Conservation (phyloP, 1,284 basidiomycete species). For the Chalciporus sp. region DNA sequence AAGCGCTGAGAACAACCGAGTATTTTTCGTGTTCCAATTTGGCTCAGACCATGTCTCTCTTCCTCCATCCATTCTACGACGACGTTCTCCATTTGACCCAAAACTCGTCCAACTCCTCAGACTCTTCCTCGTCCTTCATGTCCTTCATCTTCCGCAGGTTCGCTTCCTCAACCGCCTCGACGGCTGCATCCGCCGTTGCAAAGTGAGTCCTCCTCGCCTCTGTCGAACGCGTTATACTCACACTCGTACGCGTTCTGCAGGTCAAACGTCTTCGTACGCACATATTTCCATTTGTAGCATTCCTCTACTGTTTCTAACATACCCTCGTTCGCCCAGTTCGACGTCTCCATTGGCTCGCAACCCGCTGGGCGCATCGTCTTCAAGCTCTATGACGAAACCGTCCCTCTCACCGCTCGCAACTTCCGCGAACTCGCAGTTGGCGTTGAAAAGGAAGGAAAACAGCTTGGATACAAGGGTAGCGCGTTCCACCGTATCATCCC, state of each 20-base stretch:
- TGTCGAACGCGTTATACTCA: constrained; percentile 5
- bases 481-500: constrained; percentile 87
- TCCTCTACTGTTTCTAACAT: constrained; percentile 1
- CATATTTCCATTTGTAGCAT: neutral
- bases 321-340: constrained; percentile 59
- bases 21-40: neutral
- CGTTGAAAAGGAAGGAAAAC: constrained; percentile 52
- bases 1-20: neutral
- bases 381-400: constrained; percentile 68
- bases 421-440: constrained; percentile 79
- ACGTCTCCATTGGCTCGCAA: constrained; percentile 72
- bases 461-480: constrained; percentile 66
- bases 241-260: constrained; percentile 30
- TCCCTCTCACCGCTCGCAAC: constrained; percentile 81
- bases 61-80: constrained; percentile 26
- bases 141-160: constrained; percentile 34
- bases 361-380: constrained; percentile 77
- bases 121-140: constrained; percentile 25
- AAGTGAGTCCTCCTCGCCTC: constrained; percentile 19
- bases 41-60: constrained; percentile 17
- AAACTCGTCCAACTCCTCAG: constrained; percentile 13
- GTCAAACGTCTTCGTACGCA: constrained; percentile 55
- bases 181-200: constrained; percentile 27
- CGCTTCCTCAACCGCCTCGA: constrained; percentile 27
- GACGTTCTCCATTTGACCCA: constrained; percentile 24